Conservation (phyloP, 495 filamentous ascomycete species). For the Trichoderma virens region DNA sequence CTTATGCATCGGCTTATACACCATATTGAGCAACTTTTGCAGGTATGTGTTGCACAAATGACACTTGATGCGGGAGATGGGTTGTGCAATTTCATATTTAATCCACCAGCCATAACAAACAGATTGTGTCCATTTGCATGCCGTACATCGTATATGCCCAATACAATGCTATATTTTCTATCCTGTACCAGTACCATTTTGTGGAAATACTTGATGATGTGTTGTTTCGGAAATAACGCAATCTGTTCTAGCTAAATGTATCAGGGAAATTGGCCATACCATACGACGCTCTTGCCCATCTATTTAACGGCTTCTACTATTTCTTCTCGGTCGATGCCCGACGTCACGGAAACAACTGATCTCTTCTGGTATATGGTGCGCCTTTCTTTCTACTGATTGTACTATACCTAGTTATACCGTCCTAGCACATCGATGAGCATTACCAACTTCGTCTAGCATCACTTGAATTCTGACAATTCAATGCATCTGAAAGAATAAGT, state of each 20-base stretch:
- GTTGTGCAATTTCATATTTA: not conserved
- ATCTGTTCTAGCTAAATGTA: too few relatives aligned
- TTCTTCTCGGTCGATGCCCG: not conserved
- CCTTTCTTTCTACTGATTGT: not conserved
- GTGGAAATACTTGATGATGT: not conserved
- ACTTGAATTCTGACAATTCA: not conserved
- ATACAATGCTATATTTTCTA: not conserved
- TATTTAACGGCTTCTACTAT: too few relatives aligned
- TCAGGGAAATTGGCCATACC: too few relatives aligned
- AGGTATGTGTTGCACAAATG: too few relatives aligned
- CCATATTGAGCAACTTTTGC: not conserved
- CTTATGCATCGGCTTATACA: not conserved
- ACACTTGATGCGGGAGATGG: not conserved
- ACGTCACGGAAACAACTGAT: not conserved
- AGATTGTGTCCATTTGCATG: not conserved
- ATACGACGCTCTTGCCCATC: too few relatives aligned
- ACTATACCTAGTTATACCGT: not conserved
- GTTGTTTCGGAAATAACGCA: not conserved
- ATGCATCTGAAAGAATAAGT: not conserved
- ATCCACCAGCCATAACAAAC: not conserved
- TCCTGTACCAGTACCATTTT: not conserved
- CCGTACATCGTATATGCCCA: not conserved
- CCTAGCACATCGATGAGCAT: not conserved
- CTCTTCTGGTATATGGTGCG: not conserved
- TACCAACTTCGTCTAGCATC: not conserved